Base-by-base conservation (phyloP, 495 filamentous ascomycete species). In the Penicillium soppii region DNA sequence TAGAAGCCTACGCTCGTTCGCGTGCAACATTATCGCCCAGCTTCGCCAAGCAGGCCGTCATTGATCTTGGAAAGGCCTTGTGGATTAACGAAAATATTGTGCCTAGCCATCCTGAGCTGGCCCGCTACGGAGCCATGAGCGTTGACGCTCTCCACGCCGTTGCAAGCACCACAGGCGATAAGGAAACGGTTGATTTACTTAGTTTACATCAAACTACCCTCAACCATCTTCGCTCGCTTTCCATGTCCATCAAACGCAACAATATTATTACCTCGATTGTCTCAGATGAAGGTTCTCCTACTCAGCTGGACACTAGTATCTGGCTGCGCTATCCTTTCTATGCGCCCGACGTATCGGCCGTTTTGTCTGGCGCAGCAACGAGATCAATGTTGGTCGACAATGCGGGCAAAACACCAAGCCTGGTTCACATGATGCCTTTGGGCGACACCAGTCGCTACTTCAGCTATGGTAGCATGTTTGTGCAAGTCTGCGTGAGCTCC, bases 171-270 rank as follows among this genome's bases (percentile, higher is more conserved):
- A 77, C 76, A 7, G 79, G 77, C 8, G 69, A 85, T 47, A 63
- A 65, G 32, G 63, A 66, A 7, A 52, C 78, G 54, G 74, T 69
- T 10, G 75, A 77, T 20, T 52, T 79, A n/a, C 63, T 81, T 26
- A 73, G 72, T 47, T 66, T 80, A 4, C 77, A 85, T 53, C 74
- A 87, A 45, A 65, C 62, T 2, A 69, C 90, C 4, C 50, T 77
- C 29, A 79, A 81, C 17, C 85, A 82, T 61, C 59, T 96, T 50
- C 82, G 81, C 21, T 88, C 88, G 26, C 62, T 96, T 39, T 75
- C 87, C 3, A 77, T 86, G 56, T 94, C 89, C 1, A 95, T 95
- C 82, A 87, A 86, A 64, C 76, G 87, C 33, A 91, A 92, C 59
- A 81, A 84, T 30, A 83, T 90, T 41, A 70, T 96, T 51, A 80